Base-by-base conservation (phyloP, 331 rosid genomes). In the Stylosanthes scabra region DNA sequence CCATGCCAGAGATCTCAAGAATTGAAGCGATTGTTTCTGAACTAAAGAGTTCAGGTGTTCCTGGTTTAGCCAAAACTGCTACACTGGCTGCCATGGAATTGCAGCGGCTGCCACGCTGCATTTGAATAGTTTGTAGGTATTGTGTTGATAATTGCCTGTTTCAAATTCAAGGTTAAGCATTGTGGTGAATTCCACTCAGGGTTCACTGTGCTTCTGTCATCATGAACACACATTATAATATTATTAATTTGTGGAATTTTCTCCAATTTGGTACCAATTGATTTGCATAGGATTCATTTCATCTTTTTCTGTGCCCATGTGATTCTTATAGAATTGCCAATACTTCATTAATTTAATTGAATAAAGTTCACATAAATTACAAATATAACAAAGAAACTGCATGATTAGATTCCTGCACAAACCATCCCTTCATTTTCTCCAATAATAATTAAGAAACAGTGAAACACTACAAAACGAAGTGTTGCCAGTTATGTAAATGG, bases 71-170 rank as follows among this genome's bases (percentile, higher is more conserved):
- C 70, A 84, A 76, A 74, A 86, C 90, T 49, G 97, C 96, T 14
- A 86, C 78, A 25, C 79, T 90, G 45, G 97, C 91, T 52, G 96
- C 96, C 55, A 29, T 77, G 83, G 97, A 91, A 83, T 84, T 94
- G 85, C 99, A 94, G 71, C 90, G 97, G 82, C 80, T 94, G 72
- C 99, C 97, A 67, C 97, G 97, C 59, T 93, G 97, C 84, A 66
- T 88, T 80, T 94, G 78, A 94, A 71, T 34, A 71, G 63, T 68
- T 68, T 62, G 63, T 16, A 63, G 79, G 83, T 68, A 59, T 63
- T 55, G 28, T 60, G 51, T 60, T 71, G 39, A 12, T 34, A 68
- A 74, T 68, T 78, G 49, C 28, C 41, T 46, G 13, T 58, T 29
- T 60, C 49, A 5, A 57, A 75, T 31, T 55, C 73, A 37, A 56